These are phyloP conservation scores for Udeniomyces megalosporus DNA, from an alignment of 768 basidiomycete species.

Conservation along the genomic window DNA sequence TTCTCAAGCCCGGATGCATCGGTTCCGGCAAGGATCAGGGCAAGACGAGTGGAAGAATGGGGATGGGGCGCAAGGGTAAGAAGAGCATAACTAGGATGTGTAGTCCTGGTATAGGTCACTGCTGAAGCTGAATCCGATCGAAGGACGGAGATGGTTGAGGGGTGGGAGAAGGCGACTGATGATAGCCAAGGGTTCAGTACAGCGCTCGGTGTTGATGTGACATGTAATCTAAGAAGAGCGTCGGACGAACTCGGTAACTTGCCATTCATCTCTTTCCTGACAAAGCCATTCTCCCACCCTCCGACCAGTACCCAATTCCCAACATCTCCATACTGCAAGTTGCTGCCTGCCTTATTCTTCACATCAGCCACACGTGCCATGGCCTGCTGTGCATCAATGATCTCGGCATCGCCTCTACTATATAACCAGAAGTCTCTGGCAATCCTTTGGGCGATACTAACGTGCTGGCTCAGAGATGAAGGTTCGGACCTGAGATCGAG, in stretches of 20 bases:
- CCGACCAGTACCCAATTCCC: constrained; percentile 25
- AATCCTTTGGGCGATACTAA: constrained; percentile 47
- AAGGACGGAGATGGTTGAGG: background rate
- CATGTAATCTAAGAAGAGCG: background rate
- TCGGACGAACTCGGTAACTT: background rate
- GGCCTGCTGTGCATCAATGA: constrained; percentile 37
- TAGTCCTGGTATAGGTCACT: background rate
- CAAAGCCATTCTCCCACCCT: constrained; percentile 21
- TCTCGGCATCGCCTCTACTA: constrained; percentile 51
- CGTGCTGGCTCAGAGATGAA: background rate
- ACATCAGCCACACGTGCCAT: background rate
- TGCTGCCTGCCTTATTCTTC: too few species aligned
- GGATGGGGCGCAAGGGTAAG: constrained; percentile 58
- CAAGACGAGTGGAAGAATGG: constrained; percentile 24
- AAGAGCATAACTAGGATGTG: constrained; percentile 30
- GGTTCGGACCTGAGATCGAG: background rate
- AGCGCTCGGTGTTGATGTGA: background rate
- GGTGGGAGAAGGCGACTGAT: background rate
- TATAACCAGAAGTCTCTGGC: constrained; percentile 52
- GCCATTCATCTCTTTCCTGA: background rate
- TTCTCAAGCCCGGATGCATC: constrained; percentile 48
- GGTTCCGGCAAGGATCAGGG: constrained; percentile 47
- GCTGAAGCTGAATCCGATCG: background rate
- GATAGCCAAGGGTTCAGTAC: background rate
- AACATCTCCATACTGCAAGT: background rate